These are phyloP conservation scores for Colletotrichum gloeosporioides DNA, from an alignment of 2,329 filamentous ascomycete species.

Conservation along the genomic window DNA sequence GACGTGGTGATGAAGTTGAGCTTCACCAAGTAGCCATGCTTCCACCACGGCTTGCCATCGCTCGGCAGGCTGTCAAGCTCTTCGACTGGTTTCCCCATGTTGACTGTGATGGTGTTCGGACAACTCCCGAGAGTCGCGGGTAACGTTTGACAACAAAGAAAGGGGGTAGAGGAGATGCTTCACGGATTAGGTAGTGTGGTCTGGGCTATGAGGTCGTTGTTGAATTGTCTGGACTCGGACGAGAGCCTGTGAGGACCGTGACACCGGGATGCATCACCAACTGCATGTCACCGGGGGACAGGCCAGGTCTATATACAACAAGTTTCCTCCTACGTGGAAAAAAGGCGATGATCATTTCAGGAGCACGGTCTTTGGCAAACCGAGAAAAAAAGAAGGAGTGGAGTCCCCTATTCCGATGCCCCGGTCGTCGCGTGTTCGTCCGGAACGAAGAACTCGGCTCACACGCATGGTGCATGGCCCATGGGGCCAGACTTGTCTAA, in stretches of 20 bases:
- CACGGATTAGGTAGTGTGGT: neutral
- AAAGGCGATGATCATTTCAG: neutral
- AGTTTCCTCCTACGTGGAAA: neutral
- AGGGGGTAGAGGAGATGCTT: neutral
- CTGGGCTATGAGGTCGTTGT: neutral
- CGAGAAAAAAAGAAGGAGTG: neutral
- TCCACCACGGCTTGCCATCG: conserved; percentile 45
- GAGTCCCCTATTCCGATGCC: conserved; percentile 2
- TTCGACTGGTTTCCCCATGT: conserved; percentile 8
- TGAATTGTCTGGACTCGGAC: neutral
- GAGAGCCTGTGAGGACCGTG: neutral
- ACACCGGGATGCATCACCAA: neutral
- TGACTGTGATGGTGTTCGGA: neutral
- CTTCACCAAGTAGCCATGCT: conserved; percentile 43
- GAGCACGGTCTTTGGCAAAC: neutral
- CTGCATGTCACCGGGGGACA: neutral
- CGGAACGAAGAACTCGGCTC: neutral
- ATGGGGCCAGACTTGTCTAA: conserved; percentile 1
- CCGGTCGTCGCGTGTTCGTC: conserved; percentile 11
- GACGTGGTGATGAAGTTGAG: conserved; percentile 46
- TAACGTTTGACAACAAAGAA: neutral
- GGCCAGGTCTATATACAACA: neutral
- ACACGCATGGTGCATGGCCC: neutral
- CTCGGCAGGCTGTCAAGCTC: conserved; percentile 38
- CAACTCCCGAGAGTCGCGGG: neutral